Base-by-base conservation (phyloP, 495 filamentous ascomycete species). In the Penicillium coffeae region DNA sequence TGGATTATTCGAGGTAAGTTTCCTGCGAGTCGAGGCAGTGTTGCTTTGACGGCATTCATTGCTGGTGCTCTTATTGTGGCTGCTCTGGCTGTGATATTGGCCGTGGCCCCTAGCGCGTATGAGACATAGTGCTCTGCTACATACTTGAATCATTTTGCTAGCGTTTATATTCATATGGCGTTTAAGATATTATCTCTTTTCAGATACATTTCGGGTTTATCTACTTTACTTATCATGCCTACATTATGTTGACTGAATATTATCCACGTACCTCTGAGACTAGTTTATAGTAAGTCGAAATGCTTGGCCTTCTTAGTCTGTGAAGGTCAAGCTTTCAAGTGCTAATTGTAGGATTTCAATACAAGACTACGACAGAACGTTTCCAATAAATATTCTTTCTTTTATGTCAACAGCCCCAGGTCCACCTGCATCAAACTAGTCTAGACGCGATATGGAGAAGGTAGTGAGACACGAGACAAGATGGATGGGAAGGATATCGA, bases 1-100 rank as follows among this genome's bases (percentile, higher is more conserved):
- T 98, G 94, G 87, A 83, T 98, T 44, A 83, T 96, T 33, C 77
- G 84, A 47, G 92, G 92, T 47, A 96, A 96, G 62, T 98, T 96
- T 53, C 92, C 92, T 0, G 92, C 92, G 1, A 92, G 88, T 58
- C 77, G 92, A 36, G 91, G 89, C 16, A 93, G 90, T 51, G 81
- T 98, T 51, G 77, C 90, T 19, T 51, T 96, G 32, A 79, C 95
- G 33, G 79, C 85, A 7, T 66, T 86, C 42, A 72, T 94, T 21
- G 79, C 89, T n/a, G 65, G 61, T 48, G 75, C 81, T 10, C 71
- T 93, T 56, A 90, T 91, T 67, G 64, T 90, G 33, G 73, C 83
- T 22, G 82, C 81, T 38, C 62, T 93, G 56, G 76, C 85, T 30
- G 81, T 93, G 12, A 85, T 93, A 21, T 42, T 90, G 37, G 76